Percentiles rank a stretch among this genome's conserved stretches.
Evolutionary conservation across 2,329 filamentous ascomycete genomes (phyloP).

Genomic region (Aspergillus costaricaensis): DNA sequence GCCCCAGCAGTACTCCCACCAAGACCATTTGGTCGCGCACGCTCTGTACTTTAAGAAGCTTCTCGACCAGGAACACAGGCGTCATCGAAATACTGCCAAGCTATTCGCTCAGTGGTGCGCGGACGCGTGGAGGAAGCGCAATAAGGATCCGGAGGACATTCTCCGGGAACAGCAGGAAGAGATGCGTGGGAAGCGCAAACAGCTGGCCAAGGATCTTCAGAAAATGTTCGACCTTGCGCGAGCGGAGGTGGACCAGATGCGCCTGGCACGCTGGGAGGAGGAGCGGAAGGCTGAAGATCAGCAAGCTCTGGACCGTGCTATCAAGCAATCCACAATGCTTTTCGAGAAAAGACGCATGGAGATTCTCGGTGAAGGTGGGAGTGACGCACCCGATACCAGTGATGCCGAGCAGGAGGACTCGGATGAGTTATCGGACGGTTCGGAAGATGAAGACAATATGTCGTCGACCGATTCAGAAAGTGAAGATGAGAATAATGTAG

Average conservation of each 20-base stretch:
- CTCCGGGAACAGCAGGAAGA: slow-evolving; percentile 73
- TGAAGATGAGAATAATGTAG: slow-evolving; percentile 40
- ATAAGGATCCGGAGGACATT: slow-evolving; percentile 67
- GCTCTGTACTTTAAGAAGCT: slow-evolving; percentile 78
- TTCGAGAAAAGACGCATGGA: slow-evolving; percentile 49
- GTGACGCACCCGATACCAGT: slow-evolving; percentile 73
- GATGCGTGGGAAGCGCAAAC: slow-evolving; percentile 68
- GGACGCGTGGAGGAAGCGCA: slow-evolving; percentile 44
- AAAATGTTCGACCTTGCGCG: slow-evolving; percentile 62
- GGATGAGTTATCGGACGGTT: slow-evolving; percentile 58
- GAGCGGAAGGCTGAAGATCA: slow-evolving; percentile 55
- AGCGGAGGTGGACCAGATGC: slow-evolving; percentile 58
- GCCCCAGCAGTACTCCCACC: slow-evolving; percentile 77
- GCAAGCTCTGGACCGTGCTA: slow-evolving; percentile 55
- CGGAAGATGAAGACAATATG: slow-evolving; percentile 55
- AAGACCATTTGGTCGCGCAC: slow-evolving; percentile 80
- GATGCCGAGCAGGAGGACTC: slow-evolving; percentile 35
- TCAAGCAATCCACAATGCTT: slow-evolving; percentile 54
- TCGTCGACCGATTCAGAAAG: slow-evolving; percentile 48
- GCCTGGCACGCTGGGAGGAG: slow-evolving; percentile 61
- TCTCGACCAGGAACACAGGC: slow-evolving; percentile 74
- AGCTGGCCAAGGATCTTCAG: slow-evolving; percentile 66
- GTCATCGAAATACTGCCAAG: slow-evolving; percentile 76
- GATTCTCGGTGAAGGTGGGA: slow-evolving; percentile 57
- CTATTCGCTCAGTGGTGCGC: slow-evolving; percentile 64